A percentile compares a stretch with the other conserved stretches of the same genome.
These are phyloP conservation scores for Apophysomyces variabilis DNA, from an alignment of 371 early-diverging fungal genomes.

Conservation along the genomic window DNA sequence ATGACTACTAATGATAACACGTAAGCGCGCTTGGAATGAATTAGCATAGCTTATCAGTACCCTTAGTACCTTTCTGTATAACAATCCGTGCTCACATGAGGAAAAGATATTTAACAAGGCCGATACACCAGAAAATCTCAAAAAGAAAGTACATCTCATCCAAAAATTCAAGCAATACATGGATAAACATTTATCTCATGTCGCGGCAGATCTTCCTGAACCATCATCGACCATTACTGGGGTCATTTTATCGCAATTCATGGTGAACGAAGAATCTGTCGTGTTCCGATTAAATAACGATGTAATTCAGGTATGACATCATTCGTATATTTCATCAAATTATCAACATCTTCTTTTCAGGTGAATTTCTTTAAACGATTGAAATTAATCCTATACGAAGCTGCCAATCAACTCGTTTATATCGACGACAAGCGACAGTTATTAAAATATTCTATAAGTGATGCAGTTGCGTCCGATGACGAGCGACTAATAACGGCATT, in stretches of 20 bases:
- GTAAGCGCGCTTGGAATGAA: conserved; percentile 41
- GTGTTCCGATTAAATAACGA: conserved; percentile 75
- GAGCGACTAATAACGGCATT: conserved; percentile 7
- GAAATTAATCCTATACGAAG: conserved; percentile 69
- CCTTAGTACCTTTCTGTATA: conserved; percentile 24
- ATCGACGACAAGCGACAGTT: conserved; percentile 38
- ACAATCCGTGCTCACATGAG: neutral
- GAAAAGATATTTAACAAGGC: conserved; percentile 23
- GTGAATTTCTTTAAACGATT: conserved; percentile 77
- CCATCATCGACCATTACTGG: conserved; percentile 28
- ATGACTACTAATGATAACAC: conserved; percentile 59
- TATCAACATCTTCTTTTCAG: conserved; percentile 32
- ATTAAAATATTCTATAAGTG: conserved; percentile 16
- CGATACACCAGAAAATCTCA: conserved; percentile 56
- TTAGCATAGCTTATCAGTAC: conserved; percentile 31
- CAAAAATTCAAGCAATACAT: conserved; percentile 70
- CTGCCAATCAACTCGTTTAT: conserved; percentile 55
- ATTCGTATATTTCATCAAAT: neutral
- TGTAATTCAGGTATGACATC: conserved; percentile 67
- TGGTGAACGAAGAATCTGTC: conserved; percentile 67
- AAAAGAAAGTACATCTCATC: conserved; percentile 73
- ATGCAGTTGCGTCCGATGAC: conserved; percentile 15
- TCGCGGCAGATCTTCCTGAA: conserved; percentile 28
- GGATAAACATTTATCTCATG: conserved; percentile 55
- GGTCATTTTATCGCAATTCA: conserved; percentile 70